Evolutionary conservation across 2,329 filamentous ascomycete genomes (phyloP).

Genomic region (Paramyrothecium roridum): DNA sequence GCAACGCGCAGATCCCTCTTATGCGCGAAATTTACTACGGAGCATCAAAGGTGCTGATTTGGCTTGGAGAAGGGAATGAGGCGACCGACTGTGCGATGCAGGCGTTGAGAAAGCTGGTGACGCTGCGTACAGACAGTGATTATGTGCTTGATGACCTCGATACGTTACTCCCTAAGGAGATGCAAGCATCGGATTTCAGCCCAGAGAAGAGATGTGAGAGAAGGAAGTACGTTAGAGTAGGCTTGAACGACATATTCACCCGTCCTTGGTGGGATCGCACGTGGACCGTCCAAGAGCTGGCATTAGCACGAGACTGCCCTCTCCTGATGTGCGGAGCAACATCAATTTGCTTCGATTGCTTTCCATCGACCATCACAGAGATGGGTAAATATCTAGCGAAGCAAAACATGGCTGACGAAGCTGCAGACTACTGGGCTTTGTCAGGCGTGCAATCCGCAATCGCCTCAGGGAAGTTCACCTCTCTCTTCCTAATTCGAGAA

Average conservation of each 20-base stretch:
- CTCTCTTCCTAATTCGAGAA: too few species aligned
- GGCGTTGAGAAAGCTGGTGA: background rate
- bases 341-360: too few species aligned
- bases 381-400: too few species aligned
- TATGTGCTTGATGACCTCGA: slow-evolving; percentile 1
- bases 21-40: slow-evolving; percentile 14
- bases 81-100: background rate
- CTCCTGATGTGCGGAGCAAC: too few species aligned
- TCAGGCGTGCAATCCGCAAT: too few species aligned
- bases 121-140: too few species aligned
- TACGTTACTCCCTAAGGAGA: background rate
- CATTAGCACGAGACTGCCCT: slow-evolving; percentile 4
- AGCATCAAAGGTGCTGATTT: slow-evolving; percentile 8
- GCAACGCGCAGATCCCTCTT: slow-evolving; percentile 10
- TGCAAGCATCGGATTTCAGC: background rate
- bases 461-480: too few species aligned
- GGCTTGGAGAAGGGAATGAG: slow-evolving; percentile 6
- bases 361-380: too few species aligned
- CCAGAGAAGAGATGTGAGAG: background rate
- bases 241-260: slow-evolving; percentile 12
- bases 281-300: slow-evolving; percentile 16
- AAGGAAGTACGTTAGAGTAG: slow-evolving; percentile 6
- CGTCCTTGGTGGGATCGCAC: slow-evolving; percentile 7
- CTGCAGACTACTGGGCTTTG: too few species aligned
- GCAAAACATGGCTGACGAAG: too few species aligned